phyloP scores from a whole-genome alignment of 495 filamentous ascomycete species.

The Geopyxis carbonaria region DNA sequence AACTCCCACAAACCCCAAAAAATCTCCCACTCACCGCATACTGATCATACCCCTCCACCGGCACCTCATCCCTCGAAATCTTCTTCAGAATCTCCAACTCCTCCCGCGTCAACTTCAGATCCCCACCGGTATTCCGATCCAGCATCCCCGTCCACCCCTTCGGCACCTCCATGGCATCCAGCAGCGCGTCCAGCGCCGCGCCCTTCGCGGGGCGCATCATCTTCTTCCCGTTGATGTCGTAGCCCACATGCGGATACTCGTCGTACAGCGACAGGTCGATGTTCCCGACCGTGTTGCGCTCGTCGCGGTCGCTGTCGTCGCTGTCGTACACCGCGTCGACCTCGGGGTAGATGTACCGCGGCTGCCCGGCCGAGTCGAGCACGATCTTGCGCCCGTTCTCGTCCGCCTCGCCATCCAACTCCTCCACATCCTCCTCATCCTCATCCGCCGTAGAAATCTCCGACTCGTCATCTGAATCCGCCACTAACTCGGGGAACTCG shows the following conservation, averaged over 20 bases:
- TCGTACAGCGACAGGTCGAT: slow-evolving; percentile 93
- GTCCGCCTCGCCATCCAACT: slow-evolving; percentile 9
- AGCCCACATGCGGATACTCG: slow-evolving; percentile 92
- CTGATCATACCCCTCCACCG: slow-evolving; percentile 74
- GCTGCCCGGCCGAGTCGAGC: slow-evolving; percentile 55
- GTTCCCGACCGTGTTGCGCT: slow-evolving; percentile 80
- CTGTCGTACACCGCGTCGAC: slow-evolving; percentile 93
- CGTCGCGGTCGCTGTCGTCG: slow-evolving; percentile 72
- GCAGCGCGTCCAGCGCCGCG: slow-evolving; percentile 77
- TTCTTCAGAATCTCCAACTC: slow-evolving; percentile 78
- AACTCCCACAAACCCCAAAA: not conserved
- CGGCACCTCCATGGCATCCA: slow-evolving; percentile 94
- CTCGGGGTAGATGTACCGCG: slow-evolving; percentile 63
- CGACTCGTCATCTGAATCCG: not conserved
- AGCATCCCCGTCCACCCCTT: slow-evolving; percentile 96
- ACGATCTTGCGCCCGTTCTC: slow-evolving; percentile 25
- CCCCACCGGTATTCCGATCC: slow-evolving; percentile 81
- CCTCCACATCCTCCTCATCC: slow-evolving; percentile 1
- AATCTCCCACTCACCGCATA: slow-evolving; percentile 51
- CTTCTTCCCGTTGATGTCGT: slow-evolving; percentile 96
- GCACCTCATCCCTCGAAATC: slow-evolving; percentile 78
- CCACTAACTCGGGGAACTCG: not conserved
- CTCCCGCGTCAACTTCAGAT: slow-evolving; percentile 67
- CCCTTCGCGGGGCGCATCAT: slow-evolving; percentile 91
- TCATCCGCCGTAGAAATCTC: not conserved